phyloP scores from a whole-genome alignment of 805 yeast species.

The Metschnikowia gruessii region DNA sequence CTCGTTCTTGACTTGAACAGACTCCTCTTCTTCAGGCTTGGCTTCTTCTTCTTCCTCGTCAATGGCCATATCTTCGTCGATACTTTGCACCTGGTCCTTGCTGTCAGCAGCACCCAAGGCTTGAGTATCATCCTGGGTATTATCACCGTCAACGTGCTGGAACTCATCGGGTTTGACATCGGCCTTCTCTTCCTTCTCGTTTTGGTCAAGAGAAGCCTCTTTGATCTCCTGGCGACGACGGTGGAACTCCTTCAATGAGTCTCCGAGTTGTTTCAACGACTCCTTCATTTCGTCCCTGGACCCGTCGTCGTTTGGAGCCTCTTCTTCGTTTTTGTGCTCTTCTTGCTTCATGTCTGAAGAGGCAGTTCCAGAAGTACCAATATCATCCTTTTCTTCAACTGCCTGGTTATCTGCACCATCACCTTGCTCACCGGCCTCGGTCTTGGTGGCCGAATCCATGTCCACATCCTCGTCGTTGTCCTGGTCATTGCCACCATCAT shows the following conservation, averaged over 20 bases:
- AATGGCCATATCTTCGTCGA: conserved; percentile 78
- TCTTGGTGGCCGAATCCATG: conserved; percentile 57
- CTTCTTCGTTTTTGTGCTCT: conserved; percentile 33
- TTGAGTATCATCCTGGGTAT: conserved; percentile 77
- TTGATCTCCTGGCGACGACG: conserved; percentile 85
- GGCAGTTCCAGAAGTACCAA: conserved; percentile 64
- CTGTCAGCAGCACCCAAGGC: conserved; percentile 84
- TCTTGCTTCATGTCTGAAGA: conserved; percentile 38
- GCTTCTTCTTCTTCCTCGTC: conserved; percentile 56
- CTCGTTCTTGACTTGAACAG: conserved; percentile 28
- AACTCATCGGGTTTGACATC: conserved; percentile 80
- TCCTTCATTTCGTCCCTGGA: conserved; percentile 70
- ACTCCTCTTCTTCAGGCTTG: conserved; percentile 23
- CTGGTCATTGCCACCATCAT: conserved; percentile 50
- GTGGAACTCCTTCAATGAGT: conserved; percentile 86
- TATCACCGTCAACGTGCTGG: conserved; percentile 78
- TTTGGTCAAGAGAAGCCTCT: conserved; percentile 50
- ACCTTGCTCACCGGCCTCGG: conserved; percentile 58
- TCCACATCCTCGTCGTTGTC: conserved; percentile 46
- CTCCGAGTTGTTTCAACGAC: conserved; percentile 85
- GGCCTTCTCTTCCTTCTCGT: conserved; percentile 55
- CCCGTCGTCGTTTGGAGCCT: conserved; percentile 42
- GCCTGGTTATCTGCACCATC: conserved; percentile 58
- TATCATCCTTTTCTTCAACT: conserved; percentile 58
- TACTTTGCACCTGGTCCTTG: conserved; percentile 69